Conservation (phyloP, 1,139 yeast genomes). For the Scheffersomyces lignicola region DNA sequence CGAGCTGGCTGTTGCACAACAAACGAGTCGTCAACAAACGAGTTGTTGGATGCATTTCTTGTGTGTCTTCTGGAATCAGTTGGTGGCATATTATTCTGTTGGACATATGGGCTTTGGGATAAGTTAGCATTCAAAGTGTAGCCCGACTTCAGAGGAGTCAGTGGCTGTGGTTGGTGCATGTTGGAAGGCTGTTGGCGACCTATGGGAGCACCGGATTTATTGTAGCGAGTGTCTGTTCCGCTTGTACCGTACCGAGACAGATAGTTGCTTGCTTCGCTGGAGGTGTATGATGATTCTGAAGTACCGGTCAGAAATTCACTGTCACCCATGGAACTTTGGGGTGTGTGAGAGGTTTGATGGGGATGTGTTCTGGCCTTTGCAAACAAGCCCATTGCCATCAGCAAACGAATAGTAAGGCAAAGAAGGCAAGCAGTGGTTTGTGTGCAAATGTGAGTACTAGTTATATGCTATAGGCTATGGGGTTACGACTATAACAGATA, state of each 20-base stretch:
- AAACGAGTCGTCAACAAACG: conserved; percentile 3
- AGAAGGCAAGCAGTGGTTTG: too few species aligned
- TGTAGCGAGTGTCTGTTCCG: too few species aligned
- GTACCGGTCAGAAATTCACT: conserved; percentile 35
- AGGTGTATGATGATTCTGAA: conserved; percentile 36
- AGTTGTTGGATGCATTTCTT: neutral
- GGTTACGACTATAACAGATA: too few species aligned
- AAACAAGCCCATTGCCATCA: conserved; percentile 3
- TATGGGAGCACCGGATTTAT: too few species aligned
- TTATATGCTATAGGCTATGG: too few species aligned
- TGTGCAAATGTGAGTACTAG: too few species aligned
- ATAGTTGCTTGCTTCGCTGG: conserved; percentile 22
- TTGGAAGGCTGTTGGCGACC: too few species aligned
- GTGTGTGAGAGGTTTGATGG: too few species aligned
- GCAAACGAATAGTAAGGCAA: too few species aligned
- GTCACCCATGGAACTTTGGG: conserved; percentile 21
- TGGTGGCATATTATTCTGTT: neutral
- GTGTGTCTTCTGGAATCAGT: neutral
- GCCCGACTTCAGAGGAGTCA: neutral
- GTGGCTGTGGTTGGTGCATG: conserved; percentile 2
- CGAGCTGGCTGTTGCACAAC: conserved; percentile 2
- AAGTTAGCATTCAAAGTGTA: conserved; percentile 1
- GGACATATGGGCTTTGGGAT: neutral
- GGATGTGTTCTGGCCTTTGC: neutral
- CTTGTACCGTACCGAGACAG: too few species aligned